Evolutionary conservation across 306 rosid species (phyloP), one percentile per base, ranked within the genome.

Genomic region (Dalbergia oliveri): DNA sequence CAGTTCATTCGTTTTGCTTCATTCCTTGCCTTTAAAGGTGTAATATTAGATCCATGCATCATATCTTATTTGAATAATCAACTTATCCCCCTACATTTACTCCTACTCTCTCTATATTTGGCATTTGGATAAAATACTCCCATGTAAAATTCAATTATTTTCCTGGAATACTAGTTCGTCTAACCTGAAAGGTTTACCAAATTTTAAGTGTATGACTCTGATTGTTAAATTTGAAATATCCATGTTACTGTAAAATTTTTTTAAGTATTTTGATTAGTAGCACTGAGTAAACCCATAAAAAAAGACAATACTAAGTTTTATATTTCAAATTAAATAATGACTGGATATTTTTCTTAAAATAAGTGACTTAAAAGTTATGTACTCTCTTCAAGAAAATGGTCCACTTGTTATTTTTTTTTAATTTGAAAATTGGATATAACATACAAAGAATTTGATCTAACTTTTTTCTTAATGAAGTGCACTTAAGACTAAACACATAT

Each of bases 81-180:
- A n/a, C 41, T 37, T 37, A 4, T 37, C 2, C 64, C 64, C 21
- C n/a, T 19, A 16, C 11, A 18, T 1, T 9, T 4, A 14, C 35
- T 43, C 11, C 10, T 14, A 6, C 11, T 34, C 39, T 35, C 7
- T 12, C 7, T 54, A 6, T 15, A 11, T 18, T 12, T 66, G 53
- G 8, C 47, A 21, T 18, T 16, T 19, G 14, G 34, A 18, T 41
- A 39, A n/a, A 16, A 49, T 12, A 39, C 35, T 6, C 10, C 9
- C 9, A 26, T 45, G 58, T 73, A 15, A 26, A 64, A 41, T 31
- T 37, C 11, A 21, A 5, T 15, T 51, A 21, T 37, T 79, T 57
- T 70, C 14, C 50, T 16, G 4, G 68, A 26, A 63, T n/a, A 56
- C 49, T 21, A 63, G 51, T 67, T 58, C 70, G 34, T 69, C 64